Evolutionary conservation across 352 stramenopile genomes (phyloP), one percentile per base, ranked within the genome.

Genomic region (Globisporangium cystogenes): DNA sequence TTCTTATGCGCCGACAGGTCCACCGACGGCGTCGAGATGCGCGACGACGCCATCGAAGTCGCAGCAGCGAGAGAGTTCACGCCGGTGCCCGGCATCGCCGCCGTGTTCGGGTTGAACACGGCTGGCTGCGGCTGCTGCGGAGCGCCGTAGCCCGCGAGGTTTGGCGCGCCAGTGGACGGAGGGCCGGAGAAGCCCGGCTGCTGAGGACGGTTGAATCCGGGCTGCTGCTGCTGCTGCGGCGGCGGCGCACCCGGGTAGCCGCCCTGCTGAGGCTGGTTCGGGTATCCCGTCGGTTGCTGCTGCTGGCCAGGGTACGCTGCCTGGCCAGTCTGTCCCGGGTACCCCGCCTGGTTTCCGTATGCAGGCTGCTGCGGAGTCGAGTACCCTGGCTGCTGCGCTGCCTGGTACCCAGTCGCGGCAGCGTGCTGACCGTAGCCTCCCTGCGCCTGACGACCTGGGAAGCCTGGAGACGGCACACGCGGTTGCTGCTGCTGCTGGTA

Each of bases 1-100:
- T 86, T 86, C 60, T 90, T 86, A 44, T 90, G 78, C 53, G 76
- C 76, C 40, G 57, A 75, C 64, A 95, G 90, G 61, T 95, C 80
- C 55, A 92, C 84, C 43, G 81, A 87, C 15, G 76, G 76, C 50
- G 82, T 94, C 14, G 75, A 66, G 57, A 94, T 93, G 36, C 82
- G 82, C 18, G 84, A 88, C 41, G 84, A 91, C 10, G 68, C 67
- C 33, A 86, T 55, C 33, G 70, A 75, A 21, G 62, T 60, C 35
- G 74, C 72, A 16, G 76, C 76, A 23, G 73, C 60, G 54, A 92
- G 53, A 31, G 76, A 64, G 65, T 92, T 90, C 65, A 92, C 72
- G 21, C 78, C 82, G 45, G 71, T 85, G 62, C 70, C 67, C 65
- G 89, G 67, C 57, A 85, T 72, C 12, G 78, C 65, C 6, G 58